Base-by-base conservation (phyloP, 169 alveolate species). In the Cryptosporidium parvum region DNA sequence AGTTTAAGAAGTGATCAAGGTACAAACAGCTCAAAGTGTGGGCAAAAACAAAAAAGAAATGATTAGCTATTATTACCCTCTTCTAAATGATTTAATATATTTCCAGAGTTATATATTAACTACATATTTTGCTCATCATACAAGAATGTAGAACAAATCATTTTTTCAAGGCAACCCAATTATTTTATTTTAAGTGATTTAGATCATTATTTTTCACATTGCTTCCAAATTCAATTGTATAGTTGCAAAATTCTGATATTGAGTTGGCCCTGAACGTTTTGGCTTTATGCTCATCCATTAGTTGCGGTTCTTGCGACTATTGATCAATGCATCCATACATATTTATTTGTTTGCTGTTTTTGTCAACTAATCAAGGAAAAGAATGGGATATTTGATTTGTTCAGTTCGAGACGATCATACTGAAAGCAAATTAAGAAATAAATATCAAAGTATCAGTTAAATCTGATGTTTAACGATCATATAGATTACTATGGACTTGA, bases 1-100 rank as follows among this genome's bases (percentile, higher is more conserved):
- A 92, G 94, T 48, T 75, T 92, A 23, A 80, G 89, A 80, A 14
- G 52, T 33, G 52, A 67, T 33, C 33, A 67, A 67, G 56, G 29
- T 5, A 12, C 16, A 37, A 21, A 1, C 35, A 8, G 14, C 7
- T 67, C 52, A 33, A 67, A 33, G 23, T 21, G 26, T 33, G 73
- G 48, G 56, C 42, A 37, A 31, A 33, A 67, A 67, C 45, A 29
- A 67, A 33, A 67, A 37, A 67, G 52, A 33, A 18, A 42, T 39
- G 52, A 67, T 42, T 37, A 33, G 73, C 12, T 10, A 26, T 67
- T 16, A 16, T 8, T 2, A 1, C 10, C 2, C 39, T 2, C 16
- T 21, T 33, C 12, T 21, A 33, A 14, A 21, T 26, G 26, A n/a
- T 1, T 67, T 7, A 37, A 37, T 37, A 18, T 67, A 67, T 67